Conservation (phyloP, 208 protist genomes). For the Crithidia expoeki region DNA sequence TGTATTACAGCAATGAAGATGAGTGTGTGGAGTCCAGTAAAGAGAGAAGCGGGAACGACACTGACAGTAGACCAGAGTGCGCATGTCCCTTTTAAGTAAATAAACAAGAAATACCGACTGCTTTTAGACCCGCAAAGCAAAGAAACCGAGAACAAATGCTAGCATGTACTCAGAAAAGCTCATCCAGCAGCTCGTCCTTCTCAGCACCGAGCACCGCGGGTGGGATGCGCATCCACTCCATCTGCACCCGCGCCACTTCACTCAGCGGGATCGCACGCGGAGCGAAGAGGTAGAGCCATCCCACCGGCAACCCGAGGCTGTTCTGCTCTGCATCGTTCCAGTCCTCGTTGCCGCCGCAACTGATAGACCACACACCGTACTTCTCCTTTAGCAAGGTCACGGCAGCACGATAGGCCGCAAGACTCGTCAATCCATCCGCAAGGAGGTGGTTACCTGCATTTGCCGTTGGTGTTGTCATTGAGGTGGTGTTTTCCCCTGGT, state of each 20-base stretch:
- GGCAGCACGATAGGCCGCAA: not conserved
- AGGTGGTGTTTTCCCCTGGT: not conserved
- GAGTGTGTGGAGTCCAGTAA: too few relatives aligned
- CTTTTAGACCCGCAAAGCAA: slow-evolving; percentile 20
- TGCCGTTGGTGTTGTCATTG: not conserved
- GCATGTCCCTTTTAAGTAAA: too few relatives aligned
- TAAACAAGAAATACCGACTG: not conserved
- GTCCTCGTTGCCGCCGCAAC: slow-evolving; percentile 53
- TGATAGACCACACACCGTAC: slow-evolving; percentile 32
- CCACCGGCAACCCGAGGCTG: slow-evolving; percentile 42
- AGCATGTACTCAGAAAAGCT: slow-evolving; percentile 48
- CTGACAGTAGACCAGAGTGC: too few relatives aligned
- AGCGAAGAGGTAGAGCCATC: slow-evolving; percentile 45
- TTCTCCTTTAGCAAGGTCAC: slow-evolving; percentile 9
- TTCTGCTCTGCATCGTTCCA: slow-evolving; percentile 41
- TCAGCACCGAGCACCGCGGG: slow-evolving; percentile 22
- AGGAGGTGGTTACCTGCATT: not conserved
- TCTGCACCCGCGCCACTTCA: slow-evolving; percentile 37
- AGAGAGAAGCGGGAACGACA: too few relatives aligned
- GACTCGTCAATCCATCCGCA: not conserved
- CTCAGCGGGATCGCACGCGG: slow-evolving; percentile 35
- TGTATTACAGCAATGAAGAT: too few relatives aligned
- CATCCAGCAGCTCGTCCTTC: slow-evolving; percentile 52
- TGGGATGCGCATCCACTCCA: slow-evolving; percentile 35
- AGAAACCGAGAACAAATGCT: slow-evolving; percentile 2